Evolutionary conservation across 495 filamentous ascomycete species (phyloP).

Genomic region (Aspergillus affinis): DNA sequence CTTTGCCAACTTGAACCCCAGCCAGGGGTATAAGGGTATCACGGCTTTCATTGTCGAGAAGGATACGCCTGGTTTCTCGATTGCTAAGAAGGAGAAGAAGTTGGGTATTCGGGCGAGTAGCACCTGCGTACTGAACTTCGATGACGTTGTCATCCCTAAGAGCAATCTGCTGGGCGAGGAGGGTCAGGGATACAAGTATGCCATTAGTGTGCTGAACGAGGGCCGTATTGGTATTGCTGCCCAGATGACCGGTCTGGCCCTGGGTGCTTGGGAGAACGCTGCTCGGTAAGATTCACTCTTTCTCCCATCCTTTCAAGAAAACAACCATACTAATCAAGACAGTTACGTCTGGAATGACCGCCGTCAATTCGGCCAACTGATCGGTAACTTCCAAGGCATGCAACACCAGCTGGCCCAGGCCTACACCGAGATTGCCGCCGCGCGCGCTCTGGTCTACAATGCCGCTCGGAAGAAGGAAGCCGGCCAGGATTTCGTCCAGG

Average conservation of each 20-base stretch:
- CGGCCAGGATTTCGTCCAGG: conserved; percentile 88
- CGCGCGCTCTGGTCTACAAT: conserved; percentile 91
- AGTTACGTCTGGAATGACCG: conserved; percentile 95
- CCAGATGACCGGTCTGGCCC: conserved; percentile 96
- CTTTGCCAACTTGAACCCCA: conserved; percentile 90
- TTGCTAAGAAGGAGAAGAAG: conserved; percentile 99
- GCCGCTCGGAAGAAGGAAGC: conserved; percentile 98
- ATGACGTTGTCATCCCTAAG: conserved; percentile 88
- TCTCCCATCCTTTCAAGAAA: background rate
- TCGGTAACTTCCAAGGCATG: conserved; percentile 98
- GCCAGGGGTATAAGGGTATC: conserved; percentile 91
- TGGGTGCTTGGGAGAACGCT: conserved; percentile 95
- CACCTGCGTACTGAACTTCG: conserved; percentile 96
- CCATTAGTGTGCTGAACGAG: conserved; percentile 94
- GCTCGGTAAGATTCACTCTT: conserved; percentile 57
- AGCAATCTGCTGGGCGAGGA: conserved; percentile 84
- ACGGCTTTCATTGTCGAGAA: conserved; percentile 96
- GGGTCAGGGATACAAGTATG: conserved; percentile 96
- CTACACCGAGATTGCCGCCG: conserved; percentile 89
- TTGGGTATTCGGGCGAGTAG: conserved; percentile 92
- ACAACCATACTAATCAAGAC: conserved; percentile 4
- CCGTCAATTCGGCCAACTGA: conserved; percentile 89
- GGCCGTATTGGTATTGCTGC: conserved; percentile 97
- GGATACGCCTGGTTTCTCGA: conserved; percentile 80
- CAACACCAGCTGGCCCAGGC: conserved; percentile 98